phyloP scores from a whole-genome alignment of 257 asterid genomes.

The Solanum etuberosum region DNA sequence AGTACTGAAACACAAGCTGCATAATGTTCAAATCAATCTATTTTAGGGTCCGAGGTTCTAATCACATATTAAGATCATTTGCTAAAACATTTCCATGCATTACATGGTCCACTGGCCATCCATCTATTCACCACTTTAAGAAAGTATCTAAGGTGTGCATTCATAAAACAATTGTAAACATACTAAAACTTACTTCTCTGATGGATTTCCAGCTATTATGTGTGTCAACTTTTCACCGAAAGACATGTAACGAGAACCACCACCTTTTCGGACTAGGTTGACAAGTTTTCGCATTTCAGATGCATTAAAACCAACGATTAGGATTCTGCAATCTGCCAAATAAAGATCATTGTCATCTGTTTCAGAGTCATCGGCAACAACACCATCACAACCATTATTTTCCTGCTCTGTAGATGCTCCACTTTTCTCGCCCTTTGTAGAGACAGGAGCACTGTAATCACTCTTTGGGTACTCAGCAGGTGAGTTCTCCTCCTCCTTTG shows the following conservation, averaged over 20 bases:
- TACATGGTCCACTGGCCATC: background rate
- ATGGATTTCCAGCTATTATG: slow-evolving; percentile 77
- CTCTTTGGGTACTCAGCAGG: slow-evolving; percentile 28
- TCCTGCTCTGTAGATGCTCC: slow-evolving; percentile 30
- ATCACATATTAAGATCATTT: background rate
- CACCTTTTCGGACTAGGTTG: slow-evolving; percentile 84
- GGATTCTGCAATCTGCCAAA: slow-evolving; percentile 85
- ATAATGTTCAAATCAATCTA: background rate
- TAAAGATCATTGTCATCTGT: slow-evolving; percentile 73
- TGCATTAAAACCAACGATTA: slow-evolving; percentile 76
- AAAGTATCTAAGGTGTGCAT: background rate
- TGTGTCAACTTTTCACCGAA: slow-evolving; percentile 78
- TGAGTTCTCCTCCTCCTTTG: slow-evolving; percentile 19
- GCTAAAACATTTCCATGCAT: background rate
- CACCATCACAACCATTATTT: slow-evolving; percentile 24
- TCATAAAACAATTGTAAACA: background rate
- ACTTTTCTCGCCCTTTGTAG: slow-evolving; percentile 22
- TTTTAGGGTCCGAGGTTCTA: background rate
- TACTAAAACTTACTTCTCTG: slow-evolving; percentile 51
- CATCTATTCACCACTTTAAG: background rate
- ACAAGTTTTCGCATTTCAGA: slow-evolving; percentile 76
- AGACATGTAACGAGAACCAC: slow-evolving; percentile 92
- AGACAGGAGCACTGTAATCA: slow-evolving; percentile 38
- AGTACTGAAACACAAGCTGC: background rate
- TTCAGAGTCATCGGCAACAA: slow-evolving; percentile 79